Evolutionary conservation across 164 flowering plant species (phyloP).

Genomic region (Kalanchoe fedtschenkoi): DNA sequence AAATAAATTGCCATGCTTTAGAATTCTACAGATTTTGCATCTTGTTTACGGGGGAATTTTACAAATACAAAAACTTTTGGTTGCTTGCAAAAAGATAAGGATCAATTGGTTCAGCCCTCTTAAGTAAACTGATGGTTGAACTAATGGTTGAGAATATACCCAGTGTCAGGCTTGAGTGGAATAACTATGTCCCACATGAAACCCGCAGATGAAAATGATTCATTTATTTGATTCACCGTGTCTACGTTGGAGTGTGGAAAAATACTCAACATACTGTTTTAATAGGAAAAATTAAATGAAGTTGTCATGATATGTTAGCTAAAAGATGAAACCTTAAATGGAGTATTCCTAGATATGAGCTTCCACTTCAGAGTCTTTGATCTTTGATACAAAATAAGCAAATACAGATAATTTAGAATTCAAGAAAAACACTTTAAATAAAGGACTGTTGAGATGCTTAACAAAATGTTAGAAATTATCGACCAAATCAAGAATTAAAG

Average conservation of each 20-base stretch:
- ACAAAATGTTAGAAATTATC: neutral
- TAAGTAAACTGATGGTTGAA: neutral
- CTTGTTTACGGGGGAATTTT: slow-evolving; percentile 77
- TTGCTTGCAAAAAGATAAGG: slow-evolving; percentile 30
- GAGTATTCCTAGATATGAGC: slow-evolving; percentile 81
- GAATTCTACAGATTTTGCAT: slow-evolving; percentile 70
- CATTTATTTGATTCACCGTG: slow-evolving; percentile 53
- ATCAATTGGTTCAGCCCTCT: neutral
- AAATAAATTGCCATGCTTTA: neutral
- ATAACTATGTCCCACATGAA: slow-evolving; percentile 87
- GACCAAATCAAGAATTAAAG: neutral
- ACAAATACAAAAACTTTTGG: slow-evolving; percentile 92
- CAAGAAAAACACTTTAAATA: neutral
- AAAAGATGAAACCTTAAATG: slow-evolving; percentile 58
- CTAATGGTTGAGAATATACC: slow-evolving; percentile 43
- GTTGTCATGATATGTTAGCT: slow-evolving; percentile 2
- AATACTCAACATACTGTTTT: slow-evolving; percentile 7
- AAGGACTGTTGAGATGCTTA: neutral
- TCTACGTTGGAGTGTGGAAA: slow-evolving; percentile 34
- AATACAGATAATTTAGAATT: neutral
- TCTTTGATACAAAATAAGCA: slow-evolving; percentile 43
- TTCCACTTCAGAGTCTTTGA: slow-evolving; percentile 92
- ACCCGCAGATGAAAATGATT: slow-evolving; percentile 57
- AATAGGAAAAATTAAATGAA: slow-evolving; percentile 4
- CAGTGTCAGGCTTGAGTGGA: slow-evolving; percentile 60